A percentile compares a stretch with the other conserved stretches of the same genome.
phyloP scores from a whole-genome alignment of 139 green algal genomes.

The Chlamydomonas sp. region DNA sequence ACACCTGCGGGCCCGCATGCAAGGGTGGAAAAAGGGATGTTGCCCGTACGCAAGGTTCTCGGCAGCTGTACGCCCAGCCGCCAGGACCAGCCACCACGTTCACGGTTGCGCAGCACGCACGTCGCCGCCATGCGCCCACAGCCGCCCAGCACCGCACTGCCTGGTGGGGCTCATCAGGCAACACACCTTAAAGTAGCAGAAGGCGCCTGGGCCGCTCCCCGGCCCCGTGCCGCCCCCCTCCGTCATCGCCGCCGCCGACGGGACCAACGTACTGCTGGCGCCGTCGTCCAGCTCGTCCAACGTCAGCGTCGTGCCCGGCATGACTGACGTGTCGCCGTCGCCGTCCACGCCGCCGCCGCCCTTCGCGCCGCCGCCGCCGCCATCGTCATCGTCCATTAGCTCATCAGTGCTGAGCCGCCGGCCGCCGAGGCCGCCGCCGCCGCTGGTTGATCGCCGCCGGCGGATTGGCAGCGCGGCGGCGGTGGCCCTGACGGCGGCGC shows the following conservation, averaged over 20 bases:
- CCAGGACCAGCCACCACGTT: too few relatives aligned
- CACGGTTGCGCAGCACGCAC: too few relatives aligned
- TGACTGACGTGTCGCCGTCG: background rate
- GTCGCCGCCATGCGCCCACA: background rate
- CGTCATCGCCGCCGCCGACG: too few relatives aligned
- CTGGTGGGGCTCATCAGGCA: background rate
- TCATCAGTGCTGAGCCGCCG: background rate
- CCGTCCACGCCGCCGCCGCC: background rate
- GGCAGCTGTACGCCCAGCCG: too few relatives aligned
- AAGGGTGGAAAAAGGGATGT: background rate
- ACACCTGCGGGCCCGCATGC: background rate
- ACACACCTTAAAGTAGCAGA: constrained; percentile 41
- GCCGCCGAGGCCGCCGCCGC: background rate
- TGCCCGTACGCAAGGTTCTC: too few relatives aligned
- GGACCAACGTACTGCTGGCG: background rate
- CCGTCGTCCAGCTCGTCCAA: background rate
- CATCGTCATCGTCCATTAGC: background rate
- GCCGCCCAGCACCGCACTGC: background rate
- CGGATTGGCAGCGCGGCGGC: too few relatives aligned
- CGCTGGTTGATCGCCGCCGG: too few relatives aligned
- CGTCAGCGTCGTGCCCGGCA: background rate
- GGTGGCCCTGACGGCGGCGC: too few relatives aligned
- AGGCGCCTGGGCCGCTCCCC: background rate
- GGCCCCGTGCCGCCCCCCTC: too few relatives aligned
- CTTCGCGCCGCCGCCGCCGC: background rate